Evolutionary conservation across 495 filamentous ascomycete genomes (phyloP).

Genomic region (Ramalina intermedia): DNA sequence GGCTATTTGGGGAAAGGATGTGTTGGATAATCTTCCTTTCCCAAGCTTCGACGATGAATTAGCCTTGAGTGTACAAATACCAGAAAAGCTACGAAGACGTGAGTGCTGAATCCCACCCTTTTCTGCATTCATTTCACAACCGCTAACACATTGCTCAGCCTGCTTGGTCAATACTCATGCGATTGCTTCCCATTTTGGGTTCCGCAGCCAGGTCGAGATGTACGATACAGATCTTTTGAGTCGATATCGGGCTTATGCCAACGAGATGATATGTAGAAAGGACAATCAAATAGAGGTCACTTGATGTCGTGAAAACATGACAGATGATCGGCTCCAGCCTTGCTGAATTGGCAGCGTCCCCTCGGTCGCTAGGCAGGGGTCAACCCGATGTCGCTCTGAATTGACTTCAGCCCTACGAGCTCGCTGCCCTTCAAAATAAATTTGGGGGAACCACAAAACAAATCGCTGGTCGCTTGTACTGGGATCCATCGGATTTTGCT

Average conservation of each 20-base stretch:
- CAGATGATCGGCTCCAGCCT: too few species aligned
- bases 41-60: constrained; percentile 14
- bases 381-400: too few species aligned
- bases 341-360: too few species aligned
- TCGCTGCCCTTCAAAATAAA: too few species aligned
- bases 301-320: neutral
- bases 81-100: constrained; percentile 11
- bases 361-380: too few species aligned
- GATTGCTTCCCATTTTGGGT: constrained; percentile 29
- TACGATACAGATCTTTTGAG: constrained; percentile 28
- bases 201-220: constrained; percentile 19
- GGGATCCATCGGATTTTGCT: too few species aligned
- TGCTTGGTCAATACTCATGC: constrained; percentile 28
- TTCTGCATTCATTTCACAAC: neutral
- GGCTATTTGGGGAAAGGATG: constrained; percentile 30
- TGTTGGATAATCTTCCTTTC: constrained; percentile 18
- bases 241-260: constrained; percentile 30
- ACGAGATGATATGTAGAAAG: constrained; percentile 22
- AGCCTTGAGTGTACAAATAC: constrained; percentile 12
- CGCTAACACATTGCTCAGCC: neutral
- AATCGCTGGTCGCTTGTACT: too few species aligned
- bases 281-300: constrained; percentile 10
- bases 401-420: too few species aligned
- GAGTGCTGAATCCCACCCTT: neutral
- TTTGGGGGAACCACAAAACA: too few species aligned